These are phyloP conservation scores for Larix kaempferi DNA, from an alignment of 75 land plant genomes.

Conservation along the genomic window DNA sequence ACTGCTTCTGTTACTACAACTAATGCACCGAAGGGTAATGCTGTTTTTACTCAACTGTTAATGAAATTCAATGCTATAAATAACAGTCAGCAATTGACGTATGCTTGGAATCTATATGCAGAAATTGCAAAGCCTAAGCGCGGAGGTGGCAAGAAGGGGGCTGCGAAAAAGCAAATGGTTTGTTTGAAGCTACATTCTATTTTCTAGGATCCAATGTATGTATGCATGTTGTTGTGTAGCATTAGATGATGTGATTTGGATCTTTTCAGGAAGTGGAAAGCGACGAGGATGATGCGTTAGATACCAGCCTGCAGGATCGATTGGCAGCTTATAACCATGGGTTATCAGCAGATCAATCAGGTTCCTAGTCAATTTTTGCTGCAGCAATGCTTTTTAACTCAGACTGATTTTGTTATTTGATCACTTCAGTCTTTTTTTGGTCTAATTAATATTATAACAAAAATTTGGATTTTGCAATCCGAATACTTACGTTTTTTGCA, in stretches of 20 bases:
- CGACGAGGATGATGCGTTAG: slow-evolving; percentile 40
- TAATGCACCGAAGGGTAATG: background rate
- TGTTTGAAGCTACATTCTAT: background rate
- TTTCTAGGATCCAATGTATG: background rate
- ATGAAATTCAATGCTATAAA: too few relatives aligned
- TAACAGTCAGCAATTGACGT: background rate
- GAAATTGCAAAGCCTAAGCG: slow-evolving; percentile 4
- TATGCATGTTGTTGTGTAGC: background rate
- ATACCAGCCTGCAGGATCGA: slow-evolving; percentile 28
- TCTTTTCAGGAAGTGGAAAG: slow-evolving; percentile 18
- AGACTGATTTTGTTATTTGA: background rate
- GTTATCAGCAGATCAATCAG: slow-evolving; percentile 36
- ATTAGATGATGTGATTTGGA: background rate
- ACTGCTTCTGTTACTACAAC: background rate
- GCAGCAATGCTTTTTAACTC: too few relatives aligned
- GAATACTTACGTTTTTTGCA: background rate
- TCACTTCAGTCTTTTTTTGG: too few relatives aligned
- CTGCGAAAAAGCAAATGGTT: slow-evolving; percentile 5
- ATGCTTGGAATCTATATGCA: background rate
- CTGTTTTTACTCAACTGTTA: background rate
- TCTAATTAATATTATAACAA: too few relatives aligned
- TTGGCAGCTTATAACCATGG: slow-evolving; percentile 50
- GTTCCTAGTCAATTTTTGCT: background rate
- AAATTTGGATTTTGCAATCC: background rate
- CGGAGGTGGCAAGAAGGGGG: slow-evolving; percentile 10